These are phyloP conservation scores for Coemansia reversa DNA, from an alignment of 192 early-diverging fungal species.

Conservation along the genomic window DNA sequence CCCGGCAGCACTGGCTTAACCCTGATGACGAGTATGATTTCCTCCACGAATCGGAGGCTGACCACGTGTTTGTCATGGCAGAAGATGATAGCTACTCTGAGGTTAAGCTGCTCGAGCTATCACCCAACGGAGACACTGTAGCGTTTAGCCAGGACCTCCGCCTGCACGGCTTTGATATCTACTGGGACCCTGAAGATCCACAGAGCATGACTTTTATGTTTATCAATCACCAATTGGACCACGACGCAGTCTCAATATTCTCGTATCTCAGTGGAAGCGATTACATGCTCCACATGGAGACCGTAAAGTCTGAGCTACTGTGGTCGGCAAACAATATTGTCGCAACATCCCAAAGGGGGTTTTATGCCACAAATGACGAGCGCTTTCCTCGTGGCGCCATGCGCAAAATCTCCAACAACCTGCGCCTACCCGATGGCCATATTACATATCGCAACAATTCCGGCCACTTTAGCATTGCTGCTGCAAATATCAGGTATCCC, in stretches of 20 bases:
- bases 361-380: constrained; percentile 65
- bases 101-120: constrained; percentile 17
- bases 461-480: constrained; percentile 31
- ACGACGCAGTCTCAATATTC: constrained; percentile 54
- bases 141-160: constrained; percentile 46
- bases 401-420: constrained; percentile 21
- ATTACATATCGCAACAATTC: constrained; percentile 39
- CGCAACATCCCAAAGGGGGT: constrained; percentile 56
- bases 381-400: constrained; percentile 20
- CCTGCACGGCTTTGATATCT: constrained; percentile 58
- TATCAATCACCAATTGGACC: constrained; percentile 57
- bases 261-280: constrained; percentile 37
- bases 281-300: constrained; percentile 55
- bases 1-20: constrained; percentile 54
- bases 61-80: constrained; percentile 55
- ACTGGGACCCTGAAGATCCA: constrained; percentile 49
- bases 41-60: constrained; percentile 27
- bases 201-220: constrained; percentile 56
- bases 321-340: constrained; percentile 60
- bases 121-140: constrained; percentile 22
- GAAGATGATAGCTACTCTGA: constrained; percentile 40
- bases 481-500: constrained; percentile 26
- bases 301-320: constrained; percentile 55
- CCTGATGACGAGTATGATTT: constrained; percentile 46
- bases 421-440: constrained; percentile 27